Percentiles rank a stretch among this genome's conserved stretches.
These are phyloP conservation scores for Pseudogymnoascus sp. DNA, from an alignment of 2,329 filamentous ascomycete species.

Conservation along the genomic window DNA sequence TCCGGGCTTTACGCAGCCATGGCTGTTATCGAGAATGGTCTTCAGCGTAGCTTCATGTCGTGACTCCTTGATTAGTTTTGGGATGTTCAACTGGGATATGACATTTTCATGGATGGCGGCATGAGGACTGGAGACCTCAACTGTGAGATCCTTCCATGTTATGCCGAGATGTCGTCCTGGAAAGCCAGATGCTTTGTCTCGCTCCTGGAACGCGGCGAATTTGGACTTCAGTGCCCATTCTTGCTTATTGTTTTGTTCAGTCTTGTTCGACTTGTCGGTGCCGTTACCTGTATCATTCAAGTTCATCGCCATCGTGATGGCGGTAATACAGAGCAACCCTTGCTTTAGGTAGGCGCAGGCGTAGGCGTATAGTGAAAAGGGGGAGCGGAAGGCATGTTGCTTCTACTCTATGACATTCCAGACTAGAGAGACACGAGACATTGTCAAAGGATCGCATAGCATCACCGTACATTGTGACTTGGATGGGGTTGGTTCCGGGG, in stretches of 20 bases:
- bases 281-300: background rate
- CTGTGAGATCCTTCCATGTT: conserved; percentile 58
- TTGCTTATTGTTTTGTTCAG: background rate
- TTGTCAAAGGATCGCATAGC: background rate
- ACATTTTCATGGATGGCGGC: conserved; percentile 62
- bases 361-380: background rate
- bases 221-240: conserved; percentile 1
- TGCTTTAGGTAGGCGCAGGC: background rate
- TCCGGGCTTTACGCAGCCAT: conserved; percentile 65
- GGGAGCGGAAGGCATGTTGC: background rate
- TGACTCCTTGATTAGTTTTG: conserved; percentile 46
- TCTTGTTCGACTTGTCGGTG: background rate
- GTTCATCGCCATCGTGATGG: background rate
- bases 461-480: background rate
- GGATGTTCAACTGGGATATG: conserved; percentile 51
- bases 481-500: background rate
- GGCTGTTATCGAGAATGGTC: conserved; percentile 58
- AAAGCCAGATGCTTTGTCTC: background rate
- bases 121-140: conserved; percentile 55
- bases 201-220: background rate
- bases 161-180: conserved; percentile 49
- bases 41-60: conserved; percentile 52
- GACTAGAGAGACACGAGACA: background rate
- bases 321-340: background rate
- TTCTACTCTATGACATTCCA: background rate